phyloP scores from a whole-genome alignment of 1,284 basidiomycete species.

The Marasmius fiardii region DNA sequence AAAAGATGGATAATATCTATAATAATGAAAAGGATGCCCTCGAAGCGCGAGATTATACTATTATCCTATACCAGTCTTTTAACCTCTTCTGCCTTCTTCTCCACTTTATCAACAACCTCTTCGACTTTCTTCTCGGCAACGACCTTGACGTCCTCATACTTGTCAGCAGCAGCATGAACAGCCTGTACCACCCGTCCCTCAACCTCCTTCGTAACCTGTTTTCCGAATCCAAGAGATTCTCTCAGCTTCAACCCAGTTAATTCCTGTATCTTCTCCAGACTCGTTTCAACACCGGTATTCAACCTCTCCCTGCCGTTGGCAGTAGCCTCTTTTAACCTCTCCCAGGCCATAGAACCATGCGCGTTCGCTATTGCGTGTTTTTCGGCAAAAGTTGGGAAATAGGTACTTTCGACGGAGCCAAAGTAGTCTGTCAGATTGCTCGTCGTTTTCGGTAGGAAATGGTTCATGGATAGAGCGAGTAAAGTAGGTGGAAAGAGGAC shows the following conservation, averaged over 20 bases:
- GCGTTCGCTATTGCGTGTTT: slow-evolving; percentile 67
- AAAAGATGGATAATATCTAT: neutral
- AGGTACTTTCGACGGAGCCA: slow-evolving; percentile 66
- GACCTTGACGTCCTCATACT: slow-evolving; percentile 19
- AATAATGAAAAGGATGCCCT: neutral
- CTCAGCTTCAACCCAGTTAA: slow-evolving; percentile 69
- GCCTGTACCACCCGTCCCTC: slow-evolving; percentile 19
- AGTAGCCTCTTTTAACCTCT: slow-evolving; percentile 41
- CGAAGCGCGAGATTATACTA: neutral
- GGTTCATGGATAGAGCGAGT: slow-evolving; percentile 60
- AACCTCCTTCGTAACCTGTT: slow-evolving; percentile 12
- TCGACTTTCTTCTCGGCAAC: slow-evolving; percentile 14
- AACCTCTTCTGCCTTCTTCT: neutral
- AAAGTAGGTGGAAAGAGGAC: slow-evolving; percentile 70
- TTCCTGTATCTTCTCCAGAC: slow-evolving; percentile 62
- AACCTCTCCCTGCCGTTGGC: slow-evolving; percentile 39
- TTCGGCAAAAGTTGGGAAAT: slow-evolving; percentile 65
- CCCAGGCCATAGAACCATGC: slow-evolving; percentile 58
- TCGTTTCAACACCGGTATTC: slow-evolving; percentile 42
- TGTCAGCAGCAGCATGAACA: slow-evolving; percentile 19
- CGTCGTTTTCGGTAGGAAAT: slow-evolving; percentile 82
- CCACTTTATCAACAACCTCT: neutral
- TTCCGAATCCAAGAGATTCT: slow-evolving; percentile 51
- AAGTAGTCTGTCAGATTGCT: slow-evolving; percentile 66
- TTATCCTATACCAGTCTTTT: neutral